These are phyloP conservation scores for rapeseed (Brassica napus) DNA, from an alignment of 345 rosid genomes.

Conservation along the genomic window DNA sequence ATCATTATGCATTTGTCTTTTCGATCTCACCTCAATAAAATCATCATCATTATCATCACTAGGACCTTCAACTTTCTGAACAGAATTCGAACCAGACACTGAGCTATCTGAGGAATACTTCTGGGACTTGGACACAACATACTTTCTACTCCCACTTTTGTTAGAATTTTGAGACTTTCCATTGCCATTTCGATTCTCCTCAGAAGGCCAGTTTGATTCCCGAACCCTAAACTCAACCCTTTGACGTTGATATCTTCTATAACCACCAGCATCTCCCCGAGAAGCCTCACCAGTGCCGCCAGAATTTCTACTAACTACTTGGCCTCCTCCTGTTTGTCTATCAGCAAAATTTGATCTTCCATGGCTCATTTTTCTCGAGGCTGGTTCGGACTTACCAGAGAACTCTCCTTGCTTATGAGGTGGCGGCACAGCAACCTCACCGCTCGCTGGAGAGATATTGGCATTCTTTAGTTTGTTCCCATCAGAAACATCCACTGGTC, in stretches of 20 bases:
- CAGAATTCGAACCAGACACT: constrained; percentile 39
- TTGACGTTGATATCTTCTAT: constrained; percentile 61
- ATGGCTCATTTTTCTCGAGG: constrained; percentile 42
- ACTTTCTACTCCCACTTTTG: constrained; percentile 54
- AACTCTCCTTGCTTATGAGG: constrained; percentile 51
- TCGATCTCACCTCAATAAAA: constrained; percentile 97
- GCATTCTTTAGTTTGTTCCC: constrained; percentile 41
- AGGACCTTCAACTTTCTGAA: constrained; percentile 67
- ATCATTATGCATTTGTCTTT: constrained; percentile 96
- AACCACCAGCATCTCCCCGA: constrained; percentile 56
- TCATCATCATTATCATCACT: constrained; percentile 96
- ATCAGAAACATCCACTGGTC: constrained; percentile 50
- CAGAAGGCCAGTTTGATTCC: constrained; percentile 51
- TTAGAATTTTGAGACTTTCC: constrained; percentile 48
- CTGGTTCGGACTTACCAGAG: constrained; percentile 42
- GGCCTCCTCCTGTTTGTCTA: constrained; percentile 53
- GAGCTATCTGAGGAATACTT: constrained; percentile 59
- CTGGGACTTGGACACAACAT: constrained; percentile 48
- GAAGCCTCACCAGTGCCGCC: constrained; percentile 54
- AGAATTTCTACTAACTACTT: constrained; percentile 56
- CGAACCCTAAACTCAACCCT: constrained; percentile 78
- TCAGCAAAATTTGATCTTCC: constrained; percentile 45
- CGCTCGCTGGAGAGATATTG: constrained; percentile 43
- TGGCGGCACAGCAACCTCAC: constrained; percentile 37
- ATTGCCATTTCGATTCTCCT: constrained; percentile 53